A percentile compares a stretch with the other conserved stretches of the same genome.
Conservation (phyloP, 805 yeast species). For the Ogataea paradorogensis region DNA sequence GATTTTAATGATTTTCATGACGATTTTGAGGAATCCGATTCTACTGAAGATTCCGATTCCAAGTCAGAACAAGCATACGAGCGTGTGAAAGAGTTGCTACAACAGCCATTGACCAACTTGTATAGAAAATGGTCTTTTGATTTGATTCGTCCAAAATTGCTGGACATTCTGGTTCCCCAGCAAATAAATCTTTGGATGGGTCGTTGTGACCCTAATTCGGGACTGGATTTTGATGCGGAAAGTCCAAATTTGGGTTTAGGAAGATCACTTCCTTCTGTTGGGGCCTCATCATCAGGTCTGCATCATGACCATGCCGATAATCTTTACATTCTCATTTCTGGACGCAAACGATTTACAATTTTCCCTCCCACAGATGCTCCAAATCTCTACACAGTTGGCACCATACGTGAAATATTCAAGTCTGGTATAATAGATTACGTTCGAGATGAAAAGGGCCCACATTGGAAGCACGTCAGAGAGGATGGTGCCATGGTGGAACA, state of each 20-base stretch:
- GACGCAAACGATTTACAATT: slow-evolving; percentile 63
- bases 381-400: slow-evolving; percentile 62
- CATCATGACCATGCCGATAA: slow-evolving; percentile 85
- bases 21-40: slow-evolving; percentile 44
- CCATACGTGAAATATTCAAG: slow-evolving; percentile 46
- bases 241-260: slow-evolving; percentile 44
- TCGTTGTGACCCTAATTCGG: slow-evolving; percentile 23
- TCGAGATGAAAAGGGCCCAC: slow-evolving; percentile 50
- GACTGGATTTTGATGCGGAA: slow-evolving; percentile 12
- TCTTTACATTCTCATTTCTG: slow-evolving; percentile 58
- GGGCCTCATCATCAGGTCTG: slow-evolving; percentile 62
- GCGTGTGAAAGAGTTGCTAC: slow-evolving; percentile 52
- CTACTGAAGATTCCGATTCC: no score
- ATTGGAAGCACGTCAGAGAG: slow-evolving; percentile 59
- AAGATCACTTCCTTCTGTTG: slow-evolving; percentile 48
- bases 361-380: slow-evolving; percentile 62
- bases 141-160: slow-evolving; percentile 42
- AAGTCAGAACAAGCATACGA: slow-evolving; percentile 32
- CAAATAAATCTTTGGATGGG: slow-evolving; percentile 80
- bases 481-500: slow-evolving; percentile 61
- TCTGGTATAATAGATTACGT: slow-evolving; percentile 69
- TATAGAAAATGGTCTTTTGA: slow-evolving; percentile 24
- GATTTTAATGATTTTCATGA: slow-evolving; percentile 46
- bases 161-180: slow-evolving; percentile 52
- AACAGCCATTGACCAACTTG: slow-evolving; percentile 57